Evolutionary conservation across 164 flowering plant species (phyloP).

Genomic region (Annona squamosa): DNA sequence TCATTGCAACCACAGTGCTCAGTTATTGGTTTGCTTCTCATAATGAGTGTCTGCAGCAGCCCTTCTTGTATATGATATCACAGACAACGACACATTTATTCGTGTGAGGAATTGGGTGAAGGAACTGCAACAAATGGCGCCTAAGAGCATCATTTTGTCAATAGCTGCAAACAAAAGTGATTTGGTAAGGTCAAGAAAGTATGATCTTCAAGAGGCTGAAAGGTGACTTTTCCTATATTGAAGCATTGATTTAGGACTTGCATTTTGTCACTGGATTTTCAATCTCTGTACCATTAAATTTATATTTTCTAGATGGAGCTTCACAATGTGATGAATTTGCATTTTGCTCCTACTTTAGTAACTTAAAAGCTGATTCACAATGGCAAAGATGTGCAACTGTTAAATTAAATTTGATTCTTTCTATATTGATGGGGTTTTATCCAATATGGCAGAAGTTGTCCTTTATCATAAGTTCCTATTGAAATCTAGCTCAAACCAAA

Average conservation of each 20-base stretch:
- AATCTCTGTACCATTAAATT: not conserved
- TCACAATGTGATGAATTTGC: not conserved
- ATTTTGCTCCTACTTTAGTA: no score
- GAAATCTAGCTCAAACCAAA: no score
- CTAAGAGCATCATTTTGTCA: constrained; percentile 23
- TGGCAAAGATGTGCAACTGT: no score
- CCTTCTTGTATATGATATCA: constrained; percentile 28
- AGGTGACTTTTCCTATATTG: constrained; percentile 11
- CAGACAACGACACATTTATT: constrained; percentile 22
- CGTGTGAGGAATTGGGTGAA: constrained; percentile 32
- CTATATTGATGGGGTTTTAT: no score
- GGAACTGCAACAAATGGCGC: constrained; percentile 31
- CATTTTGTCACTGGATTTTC: not conserved
- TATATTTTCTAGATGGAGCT: not conserved
- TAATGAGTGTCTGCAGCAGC: constrained; percentile 21
- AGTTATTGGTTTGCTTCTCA: not conserved
- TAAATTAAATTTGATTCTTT: no score
- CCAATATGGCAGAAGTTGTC: no score
- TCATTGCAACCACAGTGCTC: not conserved
- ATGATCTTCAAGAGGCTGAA: constrained; percentile 28
- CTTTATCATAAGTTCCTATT: no score
- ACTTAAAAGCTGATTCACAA: no score
- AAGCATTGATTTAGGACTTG: not conserved
- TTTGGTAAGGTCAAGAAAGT: constrained; percentile 26
- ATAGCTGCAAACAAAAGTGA: constrained; percentile 33